Evolutionary conservation across 257 asterid genomes (phyloP), one percentile per base, ranked within the genome.

Genomic region (Forsythia suspensa): DNA sequence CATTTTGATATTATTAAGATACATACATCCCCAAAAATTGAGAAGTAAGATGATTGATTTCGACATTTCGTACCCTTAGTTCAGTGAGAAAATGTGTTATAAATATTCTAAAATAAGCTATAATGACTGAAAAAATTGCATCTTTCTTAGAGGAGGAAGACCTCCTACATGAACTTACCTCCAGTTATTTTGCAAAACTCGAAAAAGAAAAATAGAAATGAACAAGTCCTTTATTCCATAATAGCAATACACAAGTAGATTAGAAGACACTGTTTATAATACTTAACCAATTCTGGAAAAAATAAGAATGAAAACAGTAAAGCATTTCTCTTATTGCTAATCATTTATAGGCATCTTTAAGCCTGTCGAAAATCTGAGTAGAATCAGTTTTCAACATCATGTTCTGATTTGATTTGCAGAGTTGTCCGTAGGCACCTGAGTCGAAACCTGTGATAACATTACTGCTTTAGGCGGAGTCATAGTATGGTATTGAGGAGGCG

Each of bases 401-500:
- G 40, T 21, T 63, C 70, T 29, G 16, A 63, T 29, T 70, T 84
- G 91, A 38, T 81, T 89, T 38, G 77, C 65, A 72, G 79, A 79
- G 69, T 41, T 81, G 37, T 90, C 95, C 0, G 82, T n/a, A 9
- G 85, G 76, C 41, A 80, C 24, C 65, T 86, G 91, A 38, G 84
- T 7, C 10, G 93, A 44, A 71, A 80, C 85, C 74, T 92, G 95
- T 18, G 94, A 67, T 70, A 84, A 37, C 83, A 89, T 73, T 18
- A 82, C 87, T 16, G 94, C 91, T 39, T 90, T 68, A 40, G 87
- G 90, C 1, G 93, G 90, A 52, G 87, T 88, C 82, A 90, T 88
- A 34, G 95, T 88, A 76, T 92, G 92, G 83, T 90, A 92, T 66
- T 86, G 97, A 71, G 95, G 76, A 11, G 89, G 88, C 18, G 83